These are phyloP conservation scores for Colletotrichum sansevieriae DNA, from an alignment of 2,329 filamentous ascomycete genomes.

Conservation along the genomic window DNA sequence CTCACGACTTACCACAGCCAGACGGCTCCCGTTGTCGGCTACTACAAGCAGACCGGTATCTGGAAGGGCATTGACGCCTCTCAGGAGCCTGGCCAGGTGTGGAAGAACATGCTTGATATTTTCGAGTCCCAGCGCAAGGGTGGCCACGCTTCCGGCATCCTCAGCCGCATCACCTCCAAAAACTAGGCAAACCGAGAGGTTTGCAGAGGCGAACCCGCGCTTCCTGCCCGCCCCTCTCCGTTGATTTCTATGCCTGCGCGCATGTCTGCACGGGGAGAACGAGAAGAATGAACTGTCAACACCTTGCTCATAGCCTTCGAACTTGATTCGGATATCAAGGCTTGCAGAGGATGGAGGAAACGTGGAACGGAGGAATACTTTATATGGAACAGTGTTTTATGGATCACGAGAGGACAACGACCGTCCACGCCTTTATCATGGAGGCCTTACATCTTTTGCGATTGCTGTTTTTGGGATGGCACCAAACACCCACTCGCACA, in stretches of 20 bases:
- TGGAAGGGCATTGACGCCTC: constrained; percentile 96
- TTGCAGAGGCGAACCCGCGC: not conserved
- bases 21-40: constrained; percentile 91
- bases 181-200: constrained; percentile 44
- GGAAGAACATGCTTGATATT: constrained; percentile 90
- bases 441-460: constrained; percentile 28
- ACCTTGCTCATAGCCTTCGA: not conserved
- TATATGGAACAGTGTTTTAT: constrained; percentile 36
- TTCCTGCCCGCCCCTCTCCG: not conserved
- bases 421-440: constrained; percentile 23
- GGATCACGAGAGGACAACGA: constrained; percentile 38
- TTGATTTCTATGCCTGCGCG: not conserved
- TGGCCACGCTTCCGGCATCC: constrained; percentile 53
- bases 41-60: constrained; percentile 98
- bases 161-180: constrained; percentile 52
- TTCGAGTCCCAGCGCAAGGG: constrained; percentile 66
- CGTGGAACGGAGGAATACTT: constrained; percentile 36
- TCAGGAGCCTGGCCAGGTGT: constrained; percentile 95
- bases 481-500: constrained; percentile 15
- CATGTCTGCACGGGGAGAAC: constrained; percentile 11
- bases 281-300: not conserved
- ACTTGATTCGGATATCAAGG: constrained; percentile 11
- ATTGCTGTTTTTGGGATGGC: constrained; percentile 12
- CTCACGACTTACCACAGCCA: constrained; percentile 93
- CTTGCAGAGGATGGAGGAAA: constrained; percentile 16